A percentile compares a stretch with the other conserved stretches of the same genome.
phyloP scores from a whole-genome alignment of 2,329 filamentous ascomycete genomes.

The Fusarium papillatum region DNA sequence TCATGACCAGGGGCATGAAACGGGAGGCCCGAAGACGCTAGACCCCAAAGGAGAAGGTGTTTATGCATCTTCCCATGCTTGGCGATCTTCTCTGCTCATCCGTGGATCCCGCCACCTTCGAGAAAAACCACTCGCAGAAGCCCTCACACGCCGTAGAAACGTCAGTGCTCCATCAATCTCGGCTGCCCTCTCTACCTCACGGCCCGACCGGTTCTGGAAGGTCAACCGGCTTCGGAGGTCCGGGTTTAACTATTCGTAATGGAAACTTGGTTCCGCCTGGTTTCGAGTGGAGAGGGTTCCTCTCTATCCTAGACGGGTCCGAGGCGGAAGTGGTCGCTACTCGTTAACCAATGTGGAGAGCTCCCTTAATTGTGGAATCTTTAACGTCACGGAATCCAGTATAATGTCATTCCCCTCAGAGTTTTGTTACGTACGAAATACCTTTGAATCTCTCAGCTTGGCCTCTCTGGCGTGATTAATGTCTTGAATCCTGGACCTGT shows the following conservation, averaged over 20 bases:
- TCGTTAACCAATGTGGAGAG: neutral
- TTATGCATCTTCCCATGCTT: neutral
- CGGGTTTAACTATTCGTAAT: constrained; percentile 1
- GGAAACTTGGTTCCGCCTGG: neutral
- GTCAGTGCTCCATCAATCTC: neutral
- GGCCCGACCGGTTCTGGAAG: constrained; percentile 1
- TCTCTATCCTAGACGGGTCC: neutral
- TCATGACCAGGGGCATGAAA: neutral
- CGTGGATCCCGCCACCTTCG: neutral
- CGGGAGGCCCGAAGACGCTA: neutral
- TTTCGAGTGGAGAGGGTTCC: neutral
- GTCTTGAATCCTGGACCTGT: neutral
- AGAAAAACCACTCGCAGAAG: neutral
- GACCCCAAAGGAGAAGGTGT: neutral
- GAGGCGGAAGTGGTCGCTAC: neutral
- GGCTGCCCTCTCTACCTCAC: neutral
- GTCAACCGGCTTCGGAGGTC: neutral
- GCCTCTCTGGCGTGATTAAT: neutral
- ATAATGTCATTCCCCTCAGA: neutral
- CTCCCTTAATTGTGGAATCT: neutral
- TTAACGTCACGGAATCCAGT: constrained; percentile 3
- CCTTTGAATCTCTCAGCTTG: neutral
- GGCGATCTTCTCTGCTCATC: constrained; percentile 1
- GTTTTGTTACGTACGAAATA: constrained; percentile 2
- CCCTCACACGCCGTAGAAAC: neutral